phyloP scores from a whole-genome alignment of 2,329 filamentous ascomycete species.

The Ophiostoma quercus region DNA sequence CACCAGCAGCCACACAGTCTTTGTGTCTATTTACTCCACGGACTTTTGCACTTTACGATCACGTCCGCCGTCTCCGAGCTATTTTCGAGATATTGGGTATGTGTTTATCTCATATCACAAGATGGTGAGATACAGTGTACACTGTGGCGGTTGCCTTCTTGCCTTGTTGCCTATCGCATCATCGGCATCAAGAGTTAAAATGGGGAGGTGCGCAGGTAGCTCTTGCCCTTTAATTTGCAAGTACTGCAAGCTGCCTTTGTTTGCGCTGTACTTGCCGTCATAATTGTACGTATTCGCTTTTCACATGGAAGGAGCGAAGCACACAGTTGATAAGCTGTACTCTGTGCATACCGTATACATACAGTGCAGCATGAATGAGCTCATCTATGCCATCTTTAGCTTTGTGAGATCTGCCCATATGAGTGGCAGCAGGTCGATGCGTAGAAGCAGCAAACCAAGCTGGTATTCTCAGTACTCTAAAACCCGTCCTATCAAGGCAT shows the following conservation, averaged over 20 bases:
- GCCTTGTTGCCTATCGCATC: neutral
- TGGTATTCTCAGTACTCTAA: neutral
- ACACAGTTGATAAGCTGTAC: neutral
- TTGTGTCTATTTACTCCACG: neutral
- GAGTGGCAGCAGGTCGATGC: no score
- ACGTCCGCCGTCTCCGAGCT: neutral
- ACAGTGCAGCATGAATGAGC: neutral
- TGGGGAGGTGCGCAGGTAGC: neutral
- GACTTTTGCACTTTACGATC: conserved; percentile 4
- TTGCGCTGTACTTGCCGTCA: neutral
- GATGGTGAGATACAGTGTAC: neutral
- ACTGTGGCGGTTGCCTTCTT: neutral
- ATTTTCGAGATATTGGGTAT: neutral
- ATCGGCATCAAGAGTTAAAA: neutral
- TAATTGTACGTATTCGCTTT: neutral
- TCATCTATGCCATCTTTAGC: no score
- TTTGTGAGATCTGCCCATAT: no score
- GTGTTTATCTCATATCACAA: neutral
- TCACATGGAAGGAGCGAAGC: neutral
- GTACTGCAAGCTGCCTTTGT: neutral
- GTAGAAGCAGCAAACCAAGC: no score
- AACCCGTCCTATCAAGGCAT: neutral
- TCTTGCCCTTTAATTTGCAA: neutral
- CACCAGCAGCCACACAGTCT: neutral
- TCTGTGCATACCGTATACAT: neutral